phyloP scores from a whole-genome alignment of 345 rosid species.

The Combretum micranthum region DNA sequence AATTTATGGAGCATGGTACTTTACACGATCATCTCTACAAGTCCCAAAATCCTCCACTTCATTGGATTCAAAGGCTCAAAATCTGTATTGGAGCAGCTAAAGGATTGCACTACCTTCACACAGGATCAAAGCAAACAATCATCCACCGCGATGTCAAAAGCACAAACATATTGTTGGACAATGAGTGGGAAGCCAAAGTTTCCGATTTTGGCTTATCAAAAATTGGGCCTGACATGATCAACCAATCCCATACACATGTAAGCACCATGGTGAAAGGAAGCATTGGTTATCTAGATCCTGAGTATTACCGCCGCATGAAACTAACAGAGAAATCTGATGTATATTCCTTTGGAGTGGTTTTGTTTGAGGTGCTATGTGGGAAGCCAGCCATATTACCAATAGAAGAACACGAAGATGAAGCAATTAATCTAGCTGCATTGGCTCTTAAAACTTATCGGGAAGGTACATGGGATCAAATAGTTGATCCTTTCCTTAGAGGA shows the following conservation, averaged over 20 bases:
- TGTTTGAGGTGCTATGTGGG: constrained; percentile 20
- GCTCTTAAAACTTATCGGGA: neutral
- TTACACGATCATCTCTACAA: constrained; percentile 21
- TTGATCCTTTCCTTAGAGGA: constrained; percentile 16
- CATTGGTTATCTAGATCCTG: constrained; percentile 20
- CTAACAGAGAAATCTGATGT: constrained; percentile 18
- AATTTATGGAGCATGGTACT: constrained; percentile 22
- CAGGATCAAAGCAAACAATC: constrained; percentile 13
- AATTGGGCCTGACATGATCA: constrained; percentile 11
- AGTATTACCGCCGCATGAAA: constrained; percentile 6
- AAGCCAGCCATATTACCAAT: neutral
- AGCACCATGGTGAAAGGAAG: constrained; percentile 15
- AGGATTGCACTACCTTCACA: constrained; percentile 29
- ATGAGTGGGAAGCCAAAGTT: constrained; percentile 14
- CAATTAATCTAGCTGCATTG: constrained; percentile 10
- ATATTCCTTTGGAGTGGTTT: constrained; percentile 22
- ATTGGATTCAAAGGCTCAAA: constrained; percentile 30
- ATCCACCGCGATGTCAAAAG: constrained; percentile 23
- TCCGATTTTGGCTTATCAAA: constrained; percentile 18
- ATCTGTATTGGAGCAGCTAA: constrained; percentile 36
- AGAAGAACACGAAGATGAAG: neutral
- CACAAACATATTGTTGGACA: constrained; percentile 18
- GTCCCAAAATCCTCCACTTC: constrained; percentile 16
- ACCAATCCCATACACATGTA: constrained; percentile 3
- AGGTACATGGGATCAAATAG: constrained; percentile 6